Evolutionary conservation across 495 filamentous ascomycete species (phyloP).

Genomic region (Cetradonia linearis): DNA sequence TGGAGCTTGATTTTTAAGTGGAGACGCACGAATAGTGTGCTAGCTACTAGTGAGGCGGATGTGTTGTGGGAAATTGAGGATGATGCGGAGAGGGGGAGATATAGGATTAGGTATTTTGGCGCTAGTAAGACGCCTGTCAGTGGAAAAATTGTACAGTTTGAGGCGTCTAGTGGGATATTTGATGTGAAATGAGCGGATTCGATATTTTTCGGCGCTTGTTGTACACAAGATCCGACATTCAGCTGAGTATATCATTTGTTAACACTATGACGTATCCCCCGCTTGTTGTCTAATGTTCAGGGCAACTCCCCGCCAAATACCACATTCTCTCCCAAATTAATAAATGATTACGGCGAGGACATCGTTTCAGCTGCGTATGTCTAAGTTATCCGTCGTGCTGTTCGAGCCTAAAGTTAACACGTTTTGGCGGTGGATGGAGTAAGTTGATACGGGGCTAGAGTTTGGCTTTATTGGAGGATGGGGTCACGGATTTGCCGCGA

Average conservation of each 20-base stretch:
- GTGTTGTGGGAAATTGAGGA: conserved; percentile 72
- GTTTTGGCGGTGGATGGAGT: too few species aligned
- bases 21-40: conserved; percentile 58
- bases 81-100: conserved; percentile 52
- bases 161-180: conserved; percentile 50
- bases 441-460: too few species aligned
- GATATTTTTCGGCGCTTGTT: background rate
- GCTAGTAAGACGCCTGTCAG: conserved; percentile 71
- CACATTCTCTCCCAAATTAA: too few species aligned
- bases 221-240: background rate
- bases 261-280: conserved; percentile 29
- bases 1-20: conserved; percentile 76
- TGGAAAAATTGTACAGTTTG: conserved; percentile 46
- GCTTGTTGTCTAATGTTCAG: too few species aligned
- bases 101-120: conserved; percentile 78
- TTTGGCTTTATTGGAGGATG: too few species aligned
- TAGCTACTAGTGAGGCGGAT: conserved; percentile 70
- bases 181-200: conserved; percentile 26
- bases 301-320: too few species aligned
- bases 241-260: background rate
- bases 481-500: too few species aligned
- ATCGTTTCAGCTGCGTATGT: too few species aligned
- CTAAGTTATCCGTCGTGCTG: too few species aligned
- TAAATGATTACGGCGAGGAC: too few species aligned
- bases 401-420: too few species aligned